phyloP scores from a whole-genome alignment of 2,329 filamentous ascomycete genomes.

The Cladosporium phlei region DNA sequence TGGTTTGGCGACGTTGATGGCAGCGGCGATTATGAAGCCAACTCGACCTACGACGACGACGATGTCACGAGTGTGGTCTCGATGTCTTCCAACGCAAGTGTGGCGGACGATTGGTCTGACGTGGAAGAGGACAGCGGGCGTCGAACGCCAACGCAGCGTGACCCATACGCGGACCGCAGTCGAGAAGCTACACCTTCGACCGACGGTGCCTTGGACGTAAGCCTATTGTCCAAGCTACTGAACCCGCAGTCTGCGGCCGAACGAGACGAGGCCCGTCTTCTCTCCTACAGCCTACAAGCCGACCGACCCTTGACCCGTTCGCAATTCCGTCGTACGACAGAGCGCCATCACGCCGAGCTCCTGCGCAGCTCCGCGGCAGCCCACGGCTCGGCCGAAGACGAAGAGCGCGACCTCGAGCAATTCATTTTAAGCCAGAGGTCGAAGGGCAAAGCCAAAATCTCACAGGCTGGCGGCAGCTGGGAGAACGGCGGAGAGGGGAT shows the following conservation, averaged over 20 bases:
- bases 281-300: conserved; percentile 73
- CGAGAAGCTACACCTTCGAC: conserved; percentile 54
- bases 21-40: conserved; percentile 70
- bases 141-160: conserved; percentile 68
- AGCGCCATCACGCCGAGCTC: conserved; percentile 65
- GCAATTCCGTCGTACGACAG: conserved; percentile 63
- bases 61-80: conserved; percentile 81
- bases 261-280: conserved; percentile 70
- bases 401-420: conserved; percentile 54
- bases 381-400: conserved; percentile 43
- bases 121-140: conserved; percentile 50
- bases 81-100: conserved; percentile 46
- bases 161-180: conserved; percentile 42
- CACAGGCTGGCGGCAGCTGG: conserved; percentile 47
- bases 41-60: conserved; percentile 50
- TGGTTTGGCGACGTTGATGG: conserved; percentile 79
- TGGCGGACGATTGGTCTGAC: conserved; percentile 37
- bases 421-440: conserved; percentile 53
- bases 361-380: conserved; percentile 44
- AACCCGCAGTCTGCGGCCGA: conserved; percentile 75
- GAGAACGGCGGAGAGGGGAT: conserved; percentile 67
- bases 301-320: conserved; percentile 75
- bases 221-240: conserved; percentile 68
- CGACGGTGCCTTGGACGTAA: conserved; percentile 34
- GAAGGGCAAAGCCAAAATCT: conserved; percentile 38